These are phyloP conservation scores for Yamadazyma phyllophila DNA, from an alignment of 805 yeast genomes.

Conservation along the genomic window DNA sequence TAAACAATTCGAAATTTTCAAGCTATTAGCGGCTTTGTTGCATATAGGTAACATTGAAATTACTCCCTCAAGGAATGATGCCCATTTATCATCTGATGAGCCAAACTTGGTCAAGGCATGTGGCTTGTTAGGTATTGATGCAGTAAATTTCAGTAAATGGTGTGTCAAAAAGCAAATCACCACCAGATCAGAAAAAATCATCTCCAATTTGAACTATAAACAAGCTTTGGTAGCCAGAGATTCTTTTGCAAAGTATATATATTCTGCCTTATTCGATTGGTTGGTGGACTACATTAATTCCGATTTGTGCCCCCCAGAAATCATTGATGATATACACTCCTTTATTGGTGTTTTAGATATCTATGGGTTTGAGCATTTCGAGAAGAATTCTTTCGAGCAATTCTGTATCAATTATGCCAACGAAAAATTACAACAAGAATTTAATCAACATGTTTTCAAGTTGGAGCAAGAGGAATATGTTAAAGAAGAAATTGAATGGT, in stretches of 20 bases:
- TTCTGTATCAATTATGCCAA: constrained; percentile 96
- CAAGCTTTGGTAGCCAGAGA: constrained; percentile 92
- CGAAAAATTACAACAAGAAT: constrained; percentile 95
- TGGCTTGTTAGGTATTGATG: constrained; percentile 77
- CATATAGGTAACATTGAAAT: constrained; percentile 92
- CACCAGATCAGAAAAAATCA: constrained; percentile 90
- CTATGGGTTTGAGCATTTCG: constrained; percentile 96
- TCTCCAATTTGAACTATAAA: constrained; percentile 73
- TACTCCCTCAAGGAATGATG: constrained; percentile 79
- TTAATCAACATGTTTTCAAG: constrained; percentile 95
- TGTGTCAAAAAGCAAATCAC: constrained; percentile 85
- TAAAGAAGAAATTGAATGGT: constrained; percentile 92
- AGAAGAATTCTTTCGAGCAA: constrained; percentile 92
- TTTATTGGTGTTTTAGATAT: constrained; percentile 97
- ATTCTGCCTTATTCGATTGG: constrained; percentile 94
- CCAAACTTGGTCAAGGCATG: constrained; percentile 81
- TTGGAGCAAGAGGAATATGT: constrained; percentile 95
- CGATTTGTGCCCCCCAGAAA: constrained; percentile 76
- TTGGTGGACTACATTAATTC: constrained; percentile 78
- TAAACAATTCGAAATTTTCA: constrained; percentile 67
- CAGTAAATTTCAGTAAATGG: constrained; percentile 81
- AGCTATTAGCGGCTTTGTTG: constrained; percentile 79
- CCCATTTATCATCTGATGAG: constrained; percentile 80
- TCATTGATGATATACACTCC: constrained; percentile 55
- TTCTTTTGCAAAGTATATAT: constrained; percentile 93